A percentile compares a stretch with the other conserved stretches of the same genome.
Conservation (phyloP, 2,329 filamentous ascomycete species). For the Aspergillus pseudoviridinutans region DNA sequence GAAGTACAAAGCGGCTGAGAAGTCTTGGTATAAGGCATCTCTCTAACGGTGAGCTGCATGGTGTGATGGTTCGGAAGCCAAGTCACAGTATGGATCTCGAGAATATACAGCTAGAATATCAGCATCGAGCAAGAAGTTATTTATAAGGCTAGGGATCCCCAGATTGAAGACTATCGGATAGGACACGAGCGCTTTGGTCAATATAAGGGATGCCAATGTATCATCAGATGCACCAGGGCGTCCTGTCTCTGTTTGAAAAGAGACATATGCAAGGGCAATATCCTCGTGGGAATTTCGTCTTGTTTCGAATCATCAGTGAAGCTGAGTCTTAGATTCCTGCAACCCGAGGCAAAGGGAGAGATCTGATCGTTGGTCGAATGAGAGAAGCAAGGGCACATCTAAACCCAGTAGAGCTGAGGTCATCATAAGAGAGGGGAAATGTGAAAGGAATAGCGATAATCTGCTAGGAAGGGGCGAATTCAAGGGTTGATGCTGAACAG, state of each 20-base stretch:
- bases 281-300: background rate
- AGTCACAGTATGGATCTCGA: background rate
- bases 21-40: constrained; percentile 1
- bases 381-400: background rate
- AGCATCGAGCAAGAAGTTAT: background rate
- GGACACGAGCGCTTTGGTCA: background rate
- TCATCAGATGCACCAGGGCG: background rate
- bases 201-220: background rate
- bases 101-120: background rate
- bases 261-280: background rate
- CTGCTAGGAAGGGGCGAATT: background rate
- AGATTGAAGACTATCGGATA: background rate
- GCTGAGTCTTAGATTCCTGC: background rate
- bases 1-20: background rate
- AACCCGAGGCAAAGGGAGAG: background rate
- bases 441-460: background rate
- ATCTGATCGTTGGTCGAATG: background rate
- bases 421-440: background rate
- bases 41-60: background rate
- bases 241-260: background rate
- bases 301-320: background rate
- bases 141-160: background rate
- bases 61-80: background rate
- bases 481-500: background rate
- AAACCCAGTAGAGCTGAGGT: background rate